Conservation (phyloP, 768 basidiomycete genomes). For the Candolleomyces aberdarensis region DNA sequence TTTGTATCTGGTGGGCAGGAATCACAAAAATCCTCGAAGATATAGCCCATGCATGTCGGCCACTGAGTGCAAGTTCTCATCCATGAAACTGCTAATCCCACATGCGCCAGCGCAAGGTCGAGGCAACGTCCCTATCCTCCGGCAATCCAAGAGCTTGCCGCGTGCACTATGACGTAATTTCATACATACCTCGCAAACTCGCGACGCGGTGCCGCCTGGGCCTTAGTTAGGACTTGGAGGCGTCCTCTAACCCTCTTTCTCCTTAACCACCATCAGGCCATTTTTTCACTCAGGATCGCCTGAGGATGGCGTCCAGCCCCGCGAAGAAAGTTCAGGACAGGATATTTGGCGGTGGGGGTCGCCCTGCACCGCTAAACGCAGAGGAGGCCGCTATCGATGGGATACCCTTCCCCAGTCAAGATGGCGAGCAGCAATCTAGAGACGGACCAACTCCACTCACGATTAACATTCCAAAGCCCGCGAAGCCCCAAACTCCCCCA, state of each 20-base stretch:
- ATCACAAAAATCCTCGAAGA: too few species aligned
- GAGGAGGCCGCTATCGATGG: conserved; percentile 7
- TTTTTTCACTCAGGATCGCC: neutral
- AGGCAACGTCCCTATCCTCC: too few species aligned
- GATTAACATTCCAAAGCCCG: conserved; percentile 68
- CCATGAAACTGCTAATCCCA: too few species aligned
- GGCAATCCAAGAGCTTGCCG: too few species aligned
- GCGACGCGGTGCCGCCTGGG: too few species aligned
- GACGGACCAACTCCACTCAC: conserved; percentile 36
- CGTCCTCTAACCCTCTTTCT: neutral
- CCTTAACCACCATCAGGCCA: neutral
- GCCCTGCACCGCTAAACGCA: conserved; percentile 9
- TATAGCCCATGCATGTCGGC: too few species aligned
- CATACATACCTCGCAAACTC: too few species aligned
- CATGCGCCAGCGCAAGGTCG: too few species aligned
- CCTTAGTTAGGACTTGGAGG: too few species aligned
- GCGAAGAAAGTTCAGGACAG: conserved; percentile 70
- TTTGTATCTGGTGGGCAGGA: too few species aligned
- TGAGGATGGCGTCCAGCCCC: conserved; percentile 37
- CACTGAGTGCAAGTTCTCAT: too few species aligned
- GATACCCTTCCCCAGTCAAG: conserved; percentile 8
- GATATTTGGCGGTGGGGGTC: conserved; percentile 44
- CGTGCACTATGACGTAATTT: too few species aligned
- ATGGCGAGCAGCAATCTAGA: conserved; percentile 4
- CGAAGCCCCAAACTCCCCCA: conserved; percentile 36